phyloP scores from a whole-genome alignment of 495 filamentous ascomycete species.

The Hypomontagnella submonticulosa region DNA sequence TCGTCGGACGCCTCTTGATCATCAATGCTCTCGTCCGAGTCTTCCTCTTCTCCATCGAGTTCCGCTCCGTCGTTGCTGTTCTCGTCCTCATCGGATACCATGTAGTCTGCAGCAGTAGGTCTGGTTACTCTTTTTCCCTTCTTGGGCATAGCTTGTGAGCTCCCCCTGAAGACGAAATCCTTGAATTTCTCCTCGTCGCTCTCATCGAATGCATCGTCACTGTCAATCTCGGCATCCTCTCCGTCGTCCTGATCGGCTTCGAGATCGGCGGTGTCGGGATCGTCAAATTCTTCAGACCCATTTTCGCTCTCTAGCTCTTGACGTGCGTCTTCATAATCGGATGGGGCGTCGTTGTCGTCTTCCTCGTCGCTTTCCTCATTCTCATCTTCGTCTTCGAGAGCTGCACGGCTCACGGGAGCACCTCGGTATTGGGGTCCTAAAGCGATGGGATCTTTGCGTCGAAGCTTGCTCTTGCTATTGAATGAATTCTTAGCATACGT shows the following conservation, averaged over 20 bases:
- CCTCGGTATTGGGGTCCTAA: conserved; percentile 88
- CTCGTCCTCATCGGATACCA: conserved; percentile 59
- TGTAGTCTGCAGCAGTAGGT: conserved; percentile 62
- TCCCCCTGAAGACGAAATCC: conserved; percentile 64
- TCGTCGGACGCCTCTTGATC: conserved; percentile 54
- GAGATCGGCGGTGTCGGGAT: conserved; percentile 59
- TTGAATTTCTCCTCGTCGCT: conserved; percentile 71
- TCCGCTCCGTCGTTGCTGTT: conserved; percentile 45
- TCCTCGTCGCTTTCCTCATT: conserved; percentile 56
- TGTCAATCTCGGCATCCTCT: conserved; percentile 68
- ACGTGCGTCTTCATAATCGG: conserved; percentile 39
- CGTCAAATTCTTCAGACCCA: conserved; percentile 57
- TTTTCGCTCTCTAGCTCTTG: conserved; percentile 45
- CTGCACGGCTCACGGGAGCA: conserved; percentile 77
- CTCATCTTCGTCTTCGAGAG: conserved; percentile 63
- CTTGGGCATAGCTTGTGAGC: conserved; percentile 54
- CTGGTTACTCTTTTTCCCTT: conserved; percentile 48
- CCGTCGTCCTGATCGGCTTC: conserved; percentile 58
- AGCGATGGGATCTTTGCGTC: conserved; percentile 70
- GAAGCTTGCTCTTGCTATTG: conserved; percentile 82
- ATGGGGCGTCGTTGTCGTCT: conserved; percentile 42
- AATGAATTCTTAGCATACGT: conserved; percentile 13
- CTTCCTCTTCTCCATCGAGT: conserved; percentile 51
- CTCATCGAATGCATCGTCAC: conserved; percentile 68
- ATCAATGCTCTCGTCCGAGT: conserved; percentile 50